Evolutionary conservation across 108 stramenopile species (phyloP), one percentile per base, ranked within the genome.

Genomic region (Parietichytrium sp.): DNA sequence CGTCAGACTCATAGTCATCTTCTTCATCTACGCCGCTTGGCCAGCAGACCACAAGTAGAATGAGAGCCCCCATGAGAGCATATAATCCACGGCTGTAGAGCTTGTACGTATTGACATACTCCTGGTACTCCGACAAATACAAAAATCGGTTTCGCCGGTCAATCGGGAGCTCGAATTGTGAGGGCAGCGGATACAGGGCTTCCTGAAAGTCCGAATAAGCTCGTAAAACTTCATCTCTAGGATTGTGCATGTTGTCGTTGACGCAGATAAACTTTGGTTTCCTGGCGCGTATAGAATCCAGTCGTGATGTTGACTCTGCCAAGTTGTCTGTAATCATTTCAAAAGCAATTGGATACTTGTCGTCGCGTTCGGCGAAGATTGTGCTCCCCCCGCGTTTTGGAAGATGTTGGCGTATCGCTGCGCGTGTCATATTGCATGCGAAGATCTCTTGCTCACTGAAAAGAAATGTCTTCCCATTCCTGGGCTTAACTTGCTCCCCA

Each of bases 181-280:
- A 80, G 29, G 13, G 30, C 3, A 33, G n/a, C 13, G 87, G 87
- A 45, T 51, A 85, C 3, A 85, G 54, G 25, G 83, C 48, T 47
- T 38, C 10, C 45, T 85, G 81, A 54, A 88, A 88, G 47, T 54
- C 54, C 0, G 49, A 52, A 4, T 86, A 33, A n/a, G 52, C 49
- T 26, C 47, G 52, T 3, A 72, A 31, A 30, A 85, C 48, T 52
- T 85, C 87, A 3, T 27, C 3, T n/a, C 79, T 47, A 20, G 83
- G 54, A 6, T 84, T 2, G 7, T 86, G 10, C 83, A 89, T 84
- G 84, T 89, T 78, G 79, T 89, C 89, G 80, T 89, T 89, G 79
- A 89, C 77, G 82, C 89, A 89, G 26, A 89, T 80, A 51, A 89
- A 89, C 55, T 89, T 89, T 15, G 85, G n/a, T 48, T 82, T 80